Conservation (phyloP, 192 early-diverging fungal genomes). For the Backusella mclennaniae region DNA sequence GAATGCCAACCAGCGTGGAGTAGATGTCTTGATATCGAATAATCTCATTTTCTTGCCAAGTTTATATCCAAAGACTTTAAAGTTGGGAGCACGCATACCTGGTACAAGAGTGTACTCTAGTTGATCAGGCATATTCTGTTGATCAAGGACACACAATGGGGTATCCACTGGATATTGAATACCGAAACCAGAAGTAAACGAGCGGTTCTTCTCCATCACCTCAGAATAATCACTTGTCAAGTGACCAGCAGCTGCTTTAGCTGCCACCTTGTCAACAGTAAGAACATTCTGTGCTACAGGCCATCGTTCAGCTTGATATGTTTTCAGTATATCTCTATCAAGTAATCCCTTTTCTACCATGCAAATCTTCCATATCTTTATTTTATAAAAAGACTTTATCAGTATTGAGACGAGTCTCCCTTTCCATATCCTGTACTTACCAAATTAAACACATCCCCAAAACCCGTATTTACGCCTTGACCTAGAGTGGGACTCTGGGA, state of each 20-base stretch:
- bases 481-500: conserved; percentile 33
- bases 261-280: conserved; percentile 23
- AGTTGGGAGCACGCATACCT: conserved; percentile 27
- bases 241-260: conserved; percentile 16
- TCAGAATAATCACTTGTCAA: conserved; percentile 6
- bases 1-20: conserved; percentile 13
- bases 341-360: conserved; percentile 22
- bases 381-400: background rate
- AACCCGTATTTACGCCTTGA: conserved; percentile 34
- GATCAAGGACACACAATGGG: background rate
- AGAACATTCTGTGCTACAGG: conserved; percentile 25
- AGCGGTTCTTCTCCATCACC: conserved; percentile 12
- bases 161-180: conserved; percentile 7
- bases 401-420: background rate
- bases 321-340: background rate
- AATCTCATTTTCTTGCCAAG: conserved; percentile 22
- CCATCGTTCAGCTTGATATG: conserved; percentile 18
- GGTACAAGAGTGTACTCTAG: background rate
- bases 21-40: conserved; percentile 8
- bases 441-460: conserved; percentile 34
- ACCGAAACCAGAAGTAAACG: conserved; percentile 29
- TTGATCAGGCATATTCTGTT: background rate
- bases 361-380: conserved; percentile 28
- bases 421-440: background rate
- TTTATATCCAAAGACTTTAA: conserved; percentile 16